Base-by-base conservation (phyloP, 1,139 yeast genomes). In the Geotrichum australiense region DNA sequence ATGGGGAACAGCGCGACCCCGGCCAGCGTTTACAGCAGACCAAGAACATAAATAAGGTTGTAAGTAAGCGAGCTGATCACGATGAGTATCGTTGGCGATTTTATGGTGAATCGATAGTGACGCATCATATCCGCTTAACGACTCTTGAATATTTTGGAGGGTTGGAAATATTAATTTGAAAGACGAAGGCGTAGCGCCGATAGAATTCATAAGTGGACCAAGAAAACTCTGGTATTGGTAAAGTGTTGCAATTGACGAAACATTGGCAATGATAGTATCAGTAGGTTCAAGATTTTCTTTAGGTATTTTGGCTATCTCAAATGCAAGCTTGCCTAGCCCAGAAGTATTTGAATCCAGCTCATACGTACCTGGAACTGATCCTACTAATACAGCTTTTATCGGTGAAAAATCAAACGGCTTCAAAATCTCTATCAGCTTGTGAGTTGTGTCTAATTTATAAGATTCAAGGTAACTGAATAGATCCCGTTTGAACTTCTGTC, bases 1-100 rank as follows among this genome's bases (percentile, higher is more conserved):
- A 45, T 62, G 66, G 1, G 66, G 66, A 21, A 63, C 60, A 10
- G 61, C 58, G 14, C 57, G 40, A 14, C 53, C 50, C 5, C 66
- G 45, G 6, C 58, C 57, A 3, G 64, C 56, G 24, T 44, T 36
- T n/a, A 37, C 32, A 1, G 61, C 57, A n/a, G 36, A 35, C 66
- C 66, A 62, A 11, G 40, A 33, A 29, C 50, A 45, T 27, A 62
- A 47, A 12, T 42, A 40, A 0, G 61, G 59, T 29, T 42, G 30
- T 36, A 62, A 22, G 35, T 55, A 56, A 12, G 44, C 39, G 19
- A 51, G 43, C 42, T 57, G 62, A 30, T 51, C 48, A 30, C 41
- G 40, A 18, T 45, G 47, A 2, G 47, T 37, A 14, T 44, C 47
- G 5, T 47, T 24, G 14, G 51, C 47, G 19, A 51, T 44, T 27